These are phyloP conservation scores for Fusarium annulatum DNA, from an alignment of 2,329 filamentous ascomycete genomes.

Conservation along the genomic window DNA sequence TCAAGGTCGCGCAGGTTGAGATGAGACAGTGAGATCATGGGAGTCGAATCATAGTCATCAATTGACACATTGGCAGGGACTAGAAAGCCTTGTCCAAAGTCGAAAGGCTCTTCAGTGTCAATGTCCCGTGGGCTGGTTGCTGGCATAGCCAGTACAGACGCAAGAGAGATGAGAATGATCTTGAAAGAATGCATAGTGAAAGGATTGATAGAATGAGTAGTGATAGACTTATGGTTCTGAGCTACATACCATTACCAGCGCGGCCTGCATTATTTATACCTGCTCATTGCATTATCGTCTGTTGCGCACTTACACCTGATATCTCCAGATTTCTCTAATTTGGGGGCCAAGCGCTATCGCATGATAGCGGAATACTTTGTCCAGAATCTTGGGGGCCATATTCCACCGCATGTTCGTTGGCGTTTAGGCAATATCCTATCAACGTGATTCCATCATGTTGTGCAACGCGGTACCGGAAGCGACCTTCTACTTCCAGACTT, in stretches of 20 bases:
- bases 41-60: not conserved
- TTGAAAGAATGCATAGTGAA: not conserved
- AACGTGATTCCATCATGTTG: too few relatives aligned
- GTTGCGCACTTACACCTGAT: rapidly evolving
- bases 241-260: rapidly evolving
- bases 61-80: not conserved
- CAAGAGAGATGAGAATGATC: not conserved
- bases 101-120: not conserved
- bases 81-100: not conserved
- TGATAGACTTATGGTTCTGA: rapidly evolving
- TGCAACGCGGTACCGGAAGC: rapidly evolving
- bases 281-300: rapidly evolving
- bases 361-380: not conserved
- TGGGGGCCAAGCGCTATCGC: not conserved
- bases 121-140: not conserved
- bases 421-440: not conserved
- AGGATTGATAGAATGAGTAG: rapidly evolving
- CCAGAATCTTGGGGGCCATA: not conserved
- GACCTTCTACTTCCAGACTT: not conserved
- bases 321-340: not conserved
- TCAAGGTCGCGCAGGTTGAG: not conserved
- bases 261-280: not conserved
- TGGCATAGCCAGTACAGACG: not conserved
- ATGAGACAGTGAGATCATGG: not conserved
- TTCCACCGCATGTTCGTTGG: not conserved